These are phyloP conservation scores for Tuber melanosporum DNA, from an alignment of 495 filamentous ascomycete genomes.

Conservation along the genomic window DNA sequence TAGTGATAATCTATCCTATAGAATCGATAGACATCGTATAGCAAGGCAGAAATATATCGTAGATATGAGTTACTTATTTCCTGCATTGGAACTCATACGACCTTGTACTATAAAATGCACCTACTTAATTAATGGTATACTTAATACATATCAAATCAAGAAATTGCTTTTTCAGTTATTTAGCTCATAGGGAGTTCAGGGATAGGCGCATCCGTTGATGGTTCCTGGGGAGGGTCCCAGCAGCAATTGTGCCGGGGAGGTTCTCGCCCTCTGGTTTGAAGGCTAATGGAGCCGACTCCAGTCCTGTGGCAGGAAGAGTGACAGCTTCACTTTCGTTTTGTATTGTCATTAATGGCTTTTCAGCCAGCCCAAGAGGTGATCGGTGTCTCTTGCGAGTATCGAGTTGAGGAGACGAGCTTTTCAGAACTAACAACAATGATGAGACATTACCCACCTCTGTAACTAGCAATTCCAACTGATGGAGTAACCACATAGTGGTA, in stretches of 20 bases:
- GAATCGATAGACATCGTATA: too few relatives aligned
- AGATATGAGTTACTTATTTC: too few relatives aligned
- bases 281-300: not conserved
- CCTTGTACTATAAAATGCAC: too few relatives aligned
- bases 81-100: too few relatives aligned
- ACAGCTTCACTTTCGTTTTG: not conserved
- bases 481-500: too few relatives aligned
- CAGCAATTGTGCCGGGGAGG: not conserved
- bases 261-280: conserved; percentile 5
- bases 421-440: not conserved
- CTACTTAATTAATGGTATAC: too few relatives aligned
- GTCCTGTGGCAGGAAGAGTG: not conserved
- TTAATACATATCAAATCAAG: too few relatives aligned
- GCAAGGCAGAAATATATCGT: too few relatives aligned
- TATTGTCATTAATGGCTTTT: not conserved
- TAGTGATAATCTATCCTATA: too few relatives aligned
- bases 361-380: not conserved
- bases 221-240: not conserved
- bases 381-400: not conserved
- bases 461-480: not conserved
- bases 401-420: not conserved
- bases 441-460: too few relatives aligned
- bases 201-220: not conserved
- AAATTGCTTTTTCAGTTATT: too few relatives aligned
- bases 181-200: too few relatives aligned